Percentiles rank a stretch among this genome's conserved stretches.
Evolutionary conservation across 768 basidiomycete species (phyloP).

Genomic region (Filobasidium wieringae): DNA sequence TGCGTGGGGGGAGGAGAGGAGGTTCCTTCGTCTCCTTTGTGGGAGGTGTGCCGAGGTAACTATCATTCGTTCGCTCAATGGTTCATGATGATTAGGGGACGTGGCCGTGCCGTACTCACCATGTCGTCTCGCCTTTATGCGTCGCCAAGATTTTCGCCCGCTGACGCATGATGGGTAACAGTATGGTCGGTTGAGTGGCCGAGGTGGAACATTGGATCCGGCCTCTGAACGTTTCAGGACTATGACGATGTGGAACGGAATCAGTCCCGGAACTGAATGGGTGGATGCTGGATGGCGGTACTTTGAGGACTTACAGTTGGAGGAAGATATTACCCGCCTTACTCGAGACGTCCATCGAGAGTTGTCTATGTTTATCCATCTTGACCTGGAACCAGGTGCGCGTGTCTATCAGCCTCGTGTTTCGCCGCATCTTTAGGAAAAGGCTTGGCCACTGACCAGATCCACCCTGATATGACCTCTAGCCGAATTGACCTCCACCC

Average conservation of each 20-base stretch:
- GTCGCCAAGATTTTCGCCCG: constrained; percentile 3
- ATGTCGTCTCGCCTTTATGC: constrained; percentile 9
- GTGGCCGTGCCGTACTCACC: not conserved
- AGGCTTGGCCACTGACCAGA: constrained; percentile 11
- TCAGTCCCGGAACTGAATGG: not conserved
- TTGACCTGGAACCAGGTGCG: not conserved
- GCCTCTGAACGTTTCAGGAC: constrained; percentile 8
- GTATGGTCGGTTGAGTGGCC: constrained; percentile 2
- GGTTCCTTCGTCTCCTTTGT: not conserved
- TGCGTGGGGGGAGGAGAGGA: constrained; percentile 5
- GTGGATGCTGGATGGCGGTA: too few relatives aligned
- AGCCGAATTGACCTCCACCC: constrained; percentile 1
- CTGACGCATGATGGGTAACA: constrained; percentile 4
- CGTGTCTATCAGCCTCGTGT: not conserved
- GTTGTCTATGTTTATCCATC: not conserved
- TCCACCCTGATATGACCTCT: constrained; percentile 11
- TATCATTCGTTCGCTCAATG: not conserved
- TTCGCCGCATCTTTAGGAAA: too few relatives aligned
- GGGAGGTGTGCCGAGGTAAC: constrained; percentile 10
- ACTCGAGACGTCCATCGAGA: constrained; percentile 6
- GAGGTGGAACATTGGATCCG: constrained; percentile 13
- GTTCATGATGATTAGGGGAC: not conserved
- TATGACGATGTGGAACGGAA: not conserved
- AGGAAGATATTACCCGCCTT: constrained; percentile 11
- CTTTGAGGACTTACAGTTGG: not conserved